Percentiles rank a stretch among this genome's conserved stretches.
phyloP scores from a whole-genome alignment of 2,329 filamentous ascomycete genomes.

The Arthrobotrys iridis region DNA sequence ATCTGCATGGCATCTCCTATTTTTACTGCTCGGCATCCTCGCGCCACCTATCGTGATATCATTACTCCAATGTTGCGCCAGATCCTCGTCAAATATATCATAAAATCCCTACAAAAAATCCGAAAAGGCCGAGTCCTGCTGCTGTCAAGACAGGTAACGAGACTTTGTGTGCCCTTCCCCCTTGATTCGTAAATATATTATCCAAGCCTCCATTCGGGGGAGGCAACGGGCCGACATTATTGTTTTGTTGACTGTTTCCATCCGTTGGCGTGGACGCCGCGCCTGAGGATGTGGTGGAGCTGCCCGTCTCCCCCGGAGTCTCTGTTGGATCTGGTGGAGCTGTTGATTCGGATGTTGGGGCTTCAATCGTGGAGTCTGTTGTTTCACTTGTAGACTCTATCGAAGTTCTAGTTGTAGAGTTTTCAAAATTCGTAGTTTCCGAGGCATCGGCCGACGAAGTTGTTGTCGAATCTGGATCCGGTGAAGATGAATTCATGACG shows the following conservation, averaged over 20 bases:
- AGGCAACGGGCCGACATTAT: slow-evolving; percentile 29
- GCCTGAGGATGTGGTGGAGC: neutral
- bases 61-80: neutral
- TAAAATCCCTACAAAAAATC: slow-evolving; percentile 16
- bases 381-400: slow-evolving; percentile 14
- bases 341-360: neutral
- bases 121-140: slow-evolving; percentile 21
- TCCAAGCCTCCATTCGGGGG: slow-evolving; percentile 43
- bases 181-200: slow-evolving; percentile 44
- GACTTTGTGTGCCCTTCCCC: neutral
- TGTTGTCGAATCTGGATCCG: slow-evolving; percentile 4
- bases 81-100: slow-evolving; percentile 17
- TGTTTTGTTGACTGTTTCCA: neutral
- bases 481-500: neutral
- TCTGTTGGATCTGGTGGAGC: neutral
- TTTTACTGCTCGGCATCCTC: neutral
- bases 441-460: neutral
- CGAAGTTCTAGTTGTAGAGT: neutral
- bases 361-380: neutral
- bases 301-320: neutral
- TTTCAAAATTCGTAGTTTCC: neutral
- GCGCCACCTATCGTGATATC: neutral
- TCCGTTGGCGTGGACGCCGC: slow-evolving; percentile 10
- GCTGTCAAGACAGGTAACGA: neutral
- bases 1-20: neutral